Percentiles rank a stretch among this genome's conserved stretches.
These are phyloP conservation scores for Metahyphopichia silvanorum DNA, from an alignment of 805 yeast species.

Conservation along the genomic window DNA sequence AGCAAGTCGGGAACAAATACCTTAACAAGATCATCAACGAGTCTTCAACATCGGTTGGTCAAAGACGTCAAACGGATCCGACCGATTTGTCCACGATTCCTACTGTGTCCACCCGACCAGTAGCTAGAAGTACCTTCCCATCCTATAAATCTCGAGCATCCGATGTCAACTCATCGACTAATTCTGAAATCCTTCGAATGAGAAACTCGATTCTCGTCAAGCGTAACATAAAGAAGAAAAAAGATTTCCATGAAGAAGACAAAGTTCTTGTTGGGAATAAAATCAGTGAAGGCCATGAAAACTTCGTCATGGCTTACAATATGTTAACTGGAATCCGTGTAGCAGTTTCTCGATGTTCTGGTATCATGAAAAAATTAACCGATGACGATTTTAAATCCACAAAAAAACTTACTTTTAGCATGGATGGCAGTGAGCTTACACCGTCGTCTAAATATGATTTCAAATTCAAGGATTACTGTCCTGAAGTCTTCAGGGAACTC, in stretches of 20 bases:
- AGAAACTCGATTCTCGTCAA: constrained; percentile 45
- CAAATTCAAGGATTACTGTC: constrained; percentile 94
- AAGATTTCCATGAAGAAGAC: constrained; percentile 47
- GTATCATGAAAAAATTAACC: constrained; percentile 69
- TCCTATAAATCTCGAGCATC: constrained; percentile 6
- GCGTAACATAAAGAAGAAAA: constrained; percentile 39
- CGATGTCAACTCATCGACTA: constrained; percentile 19
- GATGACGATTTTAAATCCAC: constrained; percentile 68
- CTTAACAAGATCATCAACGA: constrained; percentile 2
- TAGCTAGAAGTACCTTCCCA: constrained; percentile 17
- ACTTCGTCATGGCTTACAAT: constrained; percentile 91
- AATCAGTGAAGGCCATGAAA: constrained; percentile 89
- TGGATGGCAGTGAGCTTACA: constrained; percentile 81
- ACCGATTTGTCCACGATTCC: constrained; percentile 1
- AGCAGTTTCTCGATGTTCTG: constrained; percentile 90
- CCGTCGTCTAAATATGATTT: constrained; percentile 95
- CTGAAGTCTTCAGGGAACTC: constrained; percentile 87
- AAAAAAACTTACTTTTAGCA: constrained; percentile 82
- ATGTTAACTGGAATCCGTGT: constrained; percentile 97
- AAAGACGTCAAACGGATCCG: constrained; percentile 4
- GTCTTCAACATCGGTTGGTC: background rate
- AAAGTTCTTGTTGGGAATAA: constrained; percentile 71
- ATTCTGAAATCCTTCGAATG: constrained; percentile 48
- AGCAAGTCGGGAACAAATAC: too few relatives aligned
- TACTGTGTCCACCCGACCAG: constrained; percentile 5